phyloP scores from a whole-genome alignment of 305 asterid genomes.

The Fraxinus angustifolia region DNA sequence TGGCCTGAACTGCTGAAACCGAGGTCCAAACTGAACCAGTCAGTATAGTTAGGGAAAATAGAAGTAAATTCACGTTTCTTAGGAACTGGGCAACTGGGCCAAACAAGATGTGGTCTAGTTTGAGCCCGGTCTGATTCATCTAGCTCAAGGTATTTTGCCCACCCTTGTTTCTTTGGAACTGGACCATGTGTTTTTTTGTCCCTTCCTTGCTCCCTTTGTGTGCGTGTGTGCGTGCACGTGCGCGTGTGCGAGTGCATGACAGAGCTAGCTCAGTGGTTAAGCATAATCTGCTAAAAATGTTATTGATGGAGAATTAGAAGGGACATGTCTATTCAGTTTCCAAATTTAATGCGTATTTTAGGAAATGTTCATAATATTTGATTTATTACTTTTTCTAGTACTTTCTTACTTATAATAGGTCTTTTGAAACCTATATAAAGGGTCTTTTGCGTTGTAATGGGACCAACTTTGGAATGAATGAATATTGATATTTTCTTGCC shows the following conservation, averaged over 20 bases:
- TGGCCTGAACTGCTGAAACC: not conserved
- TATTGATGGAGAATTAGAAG: too few relatives aligned
- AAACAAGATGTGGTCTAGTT: not conserved
- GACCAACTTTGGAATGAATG: too few relatives aligned
- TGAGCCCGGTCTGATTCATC: not conserved
- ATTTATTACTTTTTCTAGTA: too few relatives aligned
- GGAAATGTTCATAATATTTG: too few relatives aligned
- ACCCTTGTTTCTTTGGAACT: not conserved
- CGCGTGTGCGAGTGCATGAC: not conserved
- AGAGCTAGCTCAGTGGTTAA: not conserved
- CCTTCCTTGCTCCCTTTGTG: not conserved
- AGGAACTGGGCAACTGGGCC: not conserved
- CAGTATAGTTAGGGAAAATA: not conserved
- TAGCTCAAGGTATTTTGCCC: not conserved
- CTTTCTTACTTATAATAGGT: too few relatives aligned
- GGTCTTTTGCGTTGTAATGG: too few relatives aligned
- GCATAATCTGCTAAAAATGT: not conserved
- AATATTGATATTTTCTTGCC: too few relatives aligned
- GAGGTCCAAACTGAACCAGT: not conserved
- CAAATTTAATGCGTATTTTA: too few relatives aligned
- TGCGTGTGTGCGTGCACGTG: not conserved
- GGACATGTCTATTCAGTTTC: too few relatives aligned
- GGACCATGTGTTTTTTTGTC: not conserved
- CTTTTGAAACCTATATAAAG: too few relatives aligned
- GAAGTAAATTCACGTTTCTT: not conserved